Percentiles rank a stretch among this genome's conserved stretches.
These are phyloP conservation scores for Allantophomopsis lycopodina DNA, from an alignment of 2,329 filamentous ascomycete species.

Conservation along the genomic window DNA sequence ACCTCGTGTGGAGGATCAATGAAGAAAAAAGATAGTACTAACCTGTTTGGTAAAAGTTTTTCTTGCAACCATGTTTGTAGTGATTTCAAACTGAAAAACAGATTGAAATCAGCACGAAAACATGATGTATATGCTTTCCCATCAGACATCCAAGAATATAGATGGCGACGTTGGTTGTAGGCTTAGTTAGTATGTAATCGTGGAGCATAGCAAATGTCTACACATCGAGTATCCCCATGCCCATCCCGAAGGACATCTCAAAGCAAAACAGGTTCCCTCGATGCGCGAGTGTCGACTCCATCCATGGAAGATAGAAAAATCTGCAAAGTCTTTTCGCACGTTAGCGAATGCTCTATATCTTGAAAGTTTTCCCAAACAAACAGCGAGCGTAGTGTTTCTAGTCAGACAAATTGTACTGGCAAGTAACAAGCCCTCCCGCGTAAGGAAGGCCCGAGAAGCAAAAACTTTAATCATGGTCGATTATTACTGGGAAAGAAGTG, in stretches of 20 bases:
- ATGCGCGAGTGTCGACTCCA: not conserved
- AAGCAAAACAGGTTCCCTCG: not conserved
- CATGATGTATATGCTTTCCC: too few relatives aligned
- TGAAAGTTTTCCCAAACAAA: not conserved
- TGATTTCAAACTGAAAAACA: too few relatives aligned
- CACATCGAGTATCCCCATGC: too few relatives aligned
- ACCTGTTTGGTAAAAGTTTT: slow-evolving; percentile 6
- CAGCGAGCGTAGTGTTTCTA: slow-evolving; percentile 1
- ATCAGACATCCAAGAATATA: too few relatives aligned
- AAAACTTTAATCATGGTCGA: slow-evolving; percentile 74
- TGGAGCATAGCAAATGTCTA: too few relatives aligned
- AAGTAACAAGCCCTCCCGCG: slow-evolving; percentile 63
- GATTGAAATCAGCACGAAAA: too few relatives aligned
- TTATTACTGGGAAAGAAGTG: slow-evolving; percentile 83
- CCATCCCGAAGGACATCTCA: not conserved
- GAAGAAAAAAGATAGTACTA: slow-evolving; percentile 3
- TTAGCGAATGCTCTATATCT: not conserved
- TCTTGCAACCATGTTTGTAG: too few relatives aligned
- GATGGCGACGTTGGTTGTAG: too few relatives aligned
- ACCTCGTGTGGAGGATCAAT: slow-evolving; percentile 1
- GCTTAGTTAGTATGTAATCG: too few relatives aligned
- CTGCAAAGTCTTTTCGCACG: not conserved
- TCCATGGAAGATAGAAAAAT: not conserved
- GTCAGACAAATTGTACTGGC: slow-evolving; percentile 82
- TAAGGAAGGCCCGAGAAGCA: slow-evolving; percentile 47